Percentiles rank a stretch among this genome's conserved stretches.
Conservation (phyloP, 176 grass and related monocot genomes). For the Themeda triandra region DNA sequence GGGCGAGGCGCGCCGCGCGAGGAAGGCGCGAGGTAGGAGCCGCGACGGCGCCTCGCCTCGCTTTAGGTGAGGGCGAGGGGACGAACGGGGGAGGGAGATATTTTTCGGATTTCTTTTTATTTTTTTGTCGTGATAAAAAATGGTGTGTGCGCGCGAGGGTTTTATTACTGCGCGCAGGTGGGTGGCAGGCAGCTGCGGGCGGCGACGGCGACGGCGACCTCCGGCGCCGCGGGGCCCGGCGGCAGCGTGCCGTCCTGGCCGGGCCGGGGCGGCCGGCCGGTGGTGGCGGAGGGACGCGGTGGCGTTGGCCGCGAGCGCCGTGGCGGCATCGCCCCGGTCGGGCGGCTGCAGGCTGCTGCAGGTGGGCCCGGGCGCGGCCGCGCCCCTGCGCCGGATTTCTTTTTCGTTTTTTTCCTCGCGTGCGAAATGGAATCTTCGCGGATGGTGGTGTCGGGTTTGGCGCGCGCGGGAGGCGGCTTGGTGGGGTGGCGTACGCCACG, state of each 20-base stretch:
- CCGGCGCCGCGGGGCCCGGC: too few relatives aligned
- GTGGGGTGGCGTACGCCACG: too few relatives aligned
- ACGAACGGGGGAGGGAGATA: conserved; percentile 3
- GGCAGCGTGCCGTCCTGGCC: conserved; percentile 10
- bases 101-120: background rate
- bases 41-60: conserved; percentile 19
- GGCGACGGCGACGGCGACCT: background rate
- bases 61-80: conserved; percentile 19
- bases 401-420: background rate
- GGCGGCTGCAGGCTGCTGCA: conserved; percentile 10
- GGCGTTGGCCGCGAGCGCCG: too few relatives aligned
- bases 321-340: conserved; percentile 18
- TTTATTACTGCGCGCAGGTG: conserved; percentile 23
- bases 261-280: background rate
- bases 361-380: conserved; percentile 1
- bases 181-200: conserved; percentile 27
- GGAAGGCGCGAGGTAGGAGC: conserved; percentile 46
- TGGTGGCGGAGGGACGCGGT: too few relatives aligned
- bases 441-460: conserved; percentile 24
- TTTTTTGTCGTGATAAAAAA: background rate
- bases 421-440: conserved; percentile 37
- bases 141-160: background rate
- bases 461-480: conserved; percentile 11
- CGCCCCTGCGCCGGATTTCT: background rate
- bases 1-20: background rate